A percentile compares a stretch with the other conserved stretches of the same genome.
Evolutionary conservation across 2,329 filamentous ascomycete species (phyloP).

Genomic region (Cladophialophora exuberans): DNA sequence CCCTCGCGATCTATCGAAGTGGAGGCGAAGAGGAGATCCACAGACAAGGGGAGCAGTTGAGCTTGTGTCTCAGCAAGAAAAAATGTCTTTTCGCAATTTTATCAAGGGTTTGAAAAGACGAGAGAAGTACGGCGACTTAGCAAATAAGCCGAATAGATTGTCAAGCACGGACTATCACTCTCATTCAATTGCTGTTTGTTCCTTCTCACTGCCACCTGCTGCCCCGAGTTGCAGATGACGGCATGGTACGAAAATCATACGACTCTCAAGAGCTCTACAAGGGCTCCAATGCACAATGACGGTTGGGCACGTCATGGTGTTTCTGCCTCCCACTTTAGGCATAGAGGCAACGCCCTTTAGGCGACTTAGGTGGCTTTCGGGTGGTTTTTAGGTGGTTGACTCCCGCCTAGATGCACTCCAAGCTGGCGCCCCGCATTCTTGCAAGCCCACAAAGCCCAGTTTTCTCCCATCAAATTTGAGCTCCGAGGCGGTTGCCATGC

Average conservation of each 20-base stretch:
- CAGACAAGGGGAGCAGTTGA: constrained; percentile 10
- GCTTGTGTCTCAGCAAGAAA: constrained; percentile 6
- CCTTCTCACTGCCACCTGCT: too few species aligned
- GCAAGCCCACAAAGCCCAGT: neutral
- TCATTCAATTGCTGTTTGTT: too few species aligned
- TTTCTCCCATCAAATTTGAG: constrained; percentile 1
- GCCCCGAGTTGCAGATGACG: neutral
- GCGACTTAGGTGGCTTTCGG: too few species aligned
- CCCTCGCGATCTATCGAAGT: constrained; percentile 17
- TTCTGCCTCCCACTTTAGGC: constrained; percentile 8
- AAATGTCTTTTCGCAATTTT: neutral
- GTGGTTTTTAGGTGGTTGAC: too few species aligned
- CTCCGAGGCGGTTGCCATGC: constrained; percentile 8
- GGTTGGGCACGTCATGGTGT: constrained; percentile 11
- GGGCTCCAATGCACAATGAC: constrained; percentile 11
- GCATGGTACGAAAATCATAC: neutral
- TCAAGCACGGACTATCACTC: too few species aligned
- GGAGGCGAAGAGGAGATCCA: constrained; percentile 12
- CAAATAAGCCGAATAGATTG: too few species aligned
- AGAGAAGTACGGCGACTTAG: neutral
- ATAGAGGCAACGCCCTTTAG: neutral
- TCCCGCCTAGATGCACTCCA: neutral
- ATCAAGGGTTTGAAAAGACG: neutral
- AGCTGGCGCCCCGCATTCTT: constrained; percentile 10
- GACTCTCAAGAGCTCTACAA: neutral